Evolutionary conservation across 768 basidiomycete species (phyloP), one percentile per base, ranked within the genome.

Genomic region (Calocera viscosa): DNA sequence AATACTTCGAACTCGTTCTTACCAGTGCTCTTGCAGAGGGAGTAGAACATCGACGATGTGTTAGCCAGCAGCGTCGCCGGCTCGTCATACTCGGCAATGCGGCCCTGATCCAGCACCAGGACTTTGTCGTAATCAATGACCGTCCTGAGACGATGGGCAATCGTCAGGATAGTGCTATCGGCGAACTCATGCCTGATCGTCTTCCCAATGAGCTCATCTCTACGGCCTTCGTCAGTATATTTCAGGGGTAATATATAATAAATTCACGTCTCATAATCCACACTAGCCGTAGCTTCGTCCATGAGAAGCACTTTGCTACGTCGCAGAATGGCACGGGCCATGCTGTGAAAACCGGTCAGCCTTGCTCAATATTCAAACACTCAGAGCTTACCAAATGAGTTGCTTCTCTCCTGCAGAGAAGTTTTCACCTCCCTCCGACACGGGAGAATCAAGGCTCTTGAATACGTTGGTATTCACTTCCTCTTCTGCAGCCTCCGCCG

Each of bases 381-480:
- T 1, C 11, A 66, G 26, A 40, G 33, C 73, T 17, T 47, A 75
- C 73, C 76, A 91, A 8, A 92, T 78, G n/a, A 92, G 75, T 74
- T 92, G 90, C 72, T 90, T 91, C 77, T 91, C 88, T 34, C 89
- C 89, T 7, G 89, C 88, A 0, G 89, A 91, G 74, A 94, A 93
- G 77, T 93, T 94, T 22, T 94, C 92, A 19, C 90, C 90, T 1
- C 88, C 89, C 77, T 94, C 91, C 0, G 87, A 86, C 1, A 91
- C 88, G 8, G 80, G 70, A 0, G 85, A 87, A 68, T 91, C 88
- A 5, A 91, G 77, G 71, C 86, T 83, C 22, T 86, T 83, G 82
- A 90, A 90, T 1, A 89, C 83, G 68, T 92, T 92, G 33, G 73
- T 79, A 68, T 92, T 92, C 66, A 89, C 76, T 8, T 60, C 53